Evolutionary conservation across 2,329 filamentous ascomycete genomes (phyloP).

Genomic region (Xylariaceae sp.): DNA sequence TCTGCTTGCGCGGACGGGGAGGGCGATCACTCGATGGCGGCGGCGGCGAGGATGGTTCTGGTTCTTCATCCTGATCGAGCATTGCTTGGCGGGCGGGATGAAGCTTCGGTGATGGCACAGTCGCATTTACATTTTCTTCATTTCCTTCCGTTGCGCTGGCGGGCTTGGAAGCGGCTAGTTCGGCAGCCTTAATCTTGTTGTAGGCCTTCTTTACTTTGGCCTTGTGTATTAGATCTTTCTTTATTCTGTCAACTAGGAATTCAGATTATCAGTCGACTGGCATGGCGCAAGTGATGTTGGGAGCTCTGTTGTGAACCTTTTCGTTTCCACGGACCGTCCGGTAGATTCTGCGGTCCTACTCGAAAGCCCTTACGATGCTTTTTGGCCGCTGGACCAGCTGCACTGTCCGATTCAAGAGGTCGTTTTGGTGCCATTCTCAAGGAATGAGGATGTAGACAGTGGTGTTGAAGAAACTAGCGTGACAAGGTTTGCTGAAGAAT

Average conservation of each 20-base stretch:
- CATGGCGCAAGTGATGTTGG: constrained; percentile 1
- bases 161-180: constrained; percentile 30
- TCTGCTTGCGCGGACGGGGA: constrained; percentile 35
- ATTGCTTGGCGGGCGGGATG: constrained; percentile 48
- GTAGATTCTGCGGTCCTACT: constrained; percentile 86
- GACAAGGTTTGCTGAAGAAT: not conserved
- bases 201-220: constrained; percentile 93
- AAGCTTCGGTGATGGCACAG: constrained; percentile 31
- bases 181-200: constrained; percentile 75
- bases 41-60: constrained; percentile 8
- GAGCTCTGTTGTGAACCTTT: constrained; percentile 55
- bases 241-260: constrained; percentile 77
- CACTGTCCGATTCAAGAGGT: constrained; percentile 47
- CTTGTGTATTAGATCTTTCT: constrained; percentile 84
- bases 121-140: constrained; percentile 22
- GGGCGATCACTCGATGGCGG: constrained; percentile 18
- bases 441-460: not conserved
- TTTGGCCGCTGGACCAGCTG: constrained; percentile 46
- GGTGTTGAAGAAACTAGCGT: not conserved
- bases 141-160: constrained; percentile 18
- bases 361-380: constrained; percentile 73
- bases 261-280: constrained; percentile 11
- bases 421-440: constrained; percentile 61
- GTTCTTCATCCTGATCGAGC: constrained; percentile 37
- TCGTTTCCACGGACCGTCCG: constrained; percentile 83